Percentiles rank a stretch among this genome's conserved stretches.
These are phyloP conservation scores for Eucommia ulmoides DNA, from an alignment of 257 asterid species.

Conservation along the genomic window DNA sequence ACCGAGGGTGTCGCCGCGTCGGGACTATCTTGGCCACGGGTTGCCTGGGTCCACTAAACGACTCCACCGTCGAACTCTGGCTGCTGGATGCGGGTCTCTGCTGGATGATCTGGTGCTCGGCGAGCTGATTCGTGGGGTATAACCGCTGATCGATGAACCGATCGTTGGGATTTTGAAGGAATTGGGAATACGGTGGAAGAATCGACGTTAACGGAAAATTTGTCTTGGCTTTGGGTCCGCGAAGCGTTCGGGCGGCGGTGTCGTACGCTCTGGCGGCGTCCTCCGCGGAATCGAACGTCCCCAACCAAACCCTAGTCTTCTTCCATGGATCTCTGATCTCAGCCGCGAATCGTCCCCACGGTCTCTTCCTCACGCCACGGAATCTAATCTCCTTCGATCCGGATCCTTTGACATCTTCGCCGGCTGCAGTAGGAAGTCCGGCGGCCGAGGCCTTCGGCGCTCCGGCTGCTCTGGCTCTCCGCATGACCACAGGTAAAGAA, in stretches of 20 bases:
- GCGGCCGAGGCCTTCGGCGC: constrained; percentile 1
- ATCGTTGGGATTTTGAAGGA: background rate
- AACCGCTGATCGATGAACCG: background rate
- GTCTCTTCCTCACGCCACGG: constrained; percentile 11
- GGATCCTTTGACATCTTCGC: background rate
- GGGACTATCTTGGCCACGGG: background rate
- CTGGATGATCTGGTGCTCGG: background rate
- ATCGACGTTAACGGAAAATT: constrained; percentile 1
- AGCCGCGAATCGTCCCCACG: constrained; percentile 13
- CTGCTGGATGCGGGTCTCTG: background rate
- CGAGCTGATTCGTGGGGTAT: background rate
- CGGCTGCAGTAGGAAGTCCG: background rate
- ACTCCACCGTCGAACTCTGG: background rate
- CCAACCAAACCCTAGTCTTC: constrained; percentile 12
- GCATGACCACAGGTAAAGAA: background rate
- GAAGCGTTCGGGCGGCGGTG: constrained; percentile 6
- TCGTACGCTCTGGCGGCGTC: constrained; percentile 13
- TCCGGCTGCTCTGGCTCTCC: background rate
- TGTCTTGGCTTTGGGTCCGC: constrained; percentile 9
- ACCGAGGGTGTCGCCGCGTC: background rate
- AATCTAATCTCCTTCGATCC: constrained; percentile 3
- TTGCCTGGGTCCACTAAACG: background rate
- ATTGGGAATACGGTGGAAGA: background rate
- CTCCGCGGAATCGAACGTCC: constrained; percentile 10
- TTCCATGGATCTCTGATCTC: constrained; percentile 11